Base-by-base conservation (phyloP, 2,329 filamentous ascomycete genomes). In the Aspergillus unguis region DNA sequence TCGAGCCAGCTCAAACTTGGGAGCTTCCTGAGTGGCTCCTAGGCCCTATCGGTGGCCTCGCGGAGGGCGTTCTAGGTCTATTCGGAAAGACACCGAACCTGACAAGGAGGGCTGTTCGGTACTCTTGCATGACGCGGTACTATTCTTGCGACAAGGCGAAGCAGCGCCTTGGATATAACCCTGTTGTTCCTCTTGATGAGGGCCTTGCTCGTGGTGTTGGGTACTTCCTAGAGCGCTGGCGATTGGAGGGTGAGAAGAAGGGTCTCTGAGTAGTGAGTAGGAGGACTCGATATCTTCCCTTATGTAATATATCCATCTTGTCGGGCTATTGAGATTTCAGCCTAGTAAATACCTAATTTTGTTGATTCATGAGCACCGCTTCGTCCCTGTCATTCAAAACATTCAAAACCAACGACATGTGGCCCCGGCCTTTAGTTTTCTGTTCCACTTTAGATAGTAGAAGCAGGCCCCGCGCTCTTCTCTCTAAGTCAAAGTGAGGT, bases 91-190 rank as follows among this genome's bases (percentile, higher is more conserved):
- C 71, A 38, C 75, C 75, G n/a, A 72, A 72, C 42, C 58, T 79
- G 55, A 76, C 73, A 7, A 65, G 71, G 41, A 70, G 74, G 52
- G 69, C 66, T 23, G 72, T 78, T 53, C 70, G 74, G 35, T 78
- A 76, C 60, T 76, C 75, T 44, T 76, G 71, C 58, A 77, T 78
- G 71, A 72, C 74, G 38, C 71, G 76, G 35, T 79, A 74, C 60
- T 79, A 72, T 55, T 75, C 70, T 29, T 73, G 73, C 50, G 69
- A 75, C 23, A 78, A 78, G 61, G 73, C 77, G 26, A 77, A 74
- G 66, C 58, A 58, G 44, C 66, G 74, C 44, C 64, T 78, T 8
- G 75, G 72, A 11, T 80, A 79, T 59, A 49, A 52, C 37, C 74
- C 77, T n/a, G 60, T 74, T 42, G 69, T 78, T 6, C 62, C 66